Evolutionary conservation across 2,329 filamentous ascomycete genomes (phyloP).

Genomic region (Sporothrix brasiliensis): DNA sequence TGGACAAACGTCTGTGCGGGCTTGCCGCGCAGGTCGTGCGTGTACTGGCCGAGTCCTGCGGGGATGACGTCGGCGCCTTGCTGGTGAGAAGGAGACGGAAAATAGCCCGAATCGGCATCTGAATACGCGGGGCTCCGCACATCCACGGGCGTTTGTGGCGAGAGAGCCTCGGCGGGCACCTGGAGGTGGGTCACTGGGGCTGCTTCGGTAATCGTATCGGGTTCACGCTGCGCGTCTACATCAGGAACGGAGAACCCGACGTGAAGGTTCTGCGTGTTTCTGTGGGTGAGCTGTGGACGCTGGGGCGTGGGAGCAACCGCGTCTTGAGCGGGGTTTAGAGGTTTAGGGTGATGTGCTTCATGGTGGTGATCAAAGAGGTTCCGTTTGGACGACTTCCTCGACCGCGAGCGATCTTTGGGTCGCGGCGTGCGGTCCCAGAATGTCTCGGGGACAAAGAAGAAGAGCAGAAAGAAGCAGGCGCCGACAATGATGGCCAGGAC

Average conservation of each 20-base stretch:
- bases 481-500: constrained; percentile 80
- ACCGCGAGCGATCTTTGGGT: constrained; percentile 38
- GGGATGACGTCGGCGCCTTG: neutral
- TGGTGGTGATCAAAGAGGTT: constrained; percentile 25
- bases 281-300: constrained; percentile 5
- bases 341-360: neutral
- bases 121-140: neutral
- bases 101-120: constrained; percentile 7
- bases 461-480: constrained; percentile 70
- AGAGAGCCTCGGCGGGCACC: neutral
- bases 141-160: neutral
- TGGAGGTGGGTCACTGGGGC: neutral
- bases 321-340: neutral
- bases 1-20: constrained; percentile 72
- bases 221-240: neutral
- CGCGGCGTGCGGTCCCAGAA: constrained; percentile 87
- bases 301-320: neutral
- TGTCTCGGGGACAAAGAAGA: constrained; percentile 90
- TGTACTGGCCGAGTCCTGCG: constrained; percentile 56
- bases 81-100: neutral
- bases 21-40: constrained; percentile 65
- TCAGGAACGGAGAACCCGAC: constrained; percentile 58
- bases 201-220: neutral
- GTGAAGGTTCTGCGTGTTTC: constrained; percentile 47
- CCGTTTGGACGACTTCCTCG: constrained; percentile 17